These are phyloP conservation scores for Penicillium sp. DNA, from an alignment of 2,329 filamentous ascomycete species.

Conservation along the genomic window DNA sequence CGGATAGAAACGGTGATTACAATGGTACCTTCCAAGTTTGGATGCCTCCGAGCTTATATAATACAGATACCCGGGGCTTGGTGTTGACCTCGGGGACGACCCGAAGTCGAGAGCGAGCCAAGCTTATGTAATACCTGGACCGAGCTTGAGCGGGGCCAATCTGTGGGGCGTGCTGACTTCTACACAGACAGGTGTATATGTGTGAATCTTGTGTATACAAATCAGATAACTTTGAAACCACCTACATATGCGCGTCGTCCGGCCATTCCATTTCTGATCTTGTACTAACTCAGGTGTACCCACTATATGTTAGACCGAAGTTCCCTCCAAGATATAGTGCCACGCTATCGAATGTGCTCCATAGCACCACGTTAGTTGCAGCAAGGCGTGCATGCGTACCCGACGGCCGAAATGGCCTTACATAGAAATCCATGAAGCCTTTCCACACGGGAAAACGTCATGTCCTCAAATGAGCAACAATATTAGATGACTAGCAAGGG, in stretches of 20 bases:
- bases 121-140: no score
- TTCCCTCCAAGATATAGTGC: not conserved
- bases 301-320: not conserved
- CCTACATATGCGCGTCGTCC: not conserved
- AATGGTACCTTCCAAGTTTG: no score
- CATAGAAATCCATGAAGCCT: not conserved
- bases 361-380: slow-evolving; percentile 1
- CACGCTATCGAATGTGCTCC: not conserved
- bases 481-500: slow-evolving; percentile 15
- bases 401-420: slow-evolving; percentile 20
- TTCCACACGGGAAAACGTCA: not conserved
- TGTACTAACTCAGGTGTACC: no score
- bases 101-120: no score
- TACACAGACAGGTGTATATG: no score
- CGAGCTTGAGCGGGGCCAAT: no score
- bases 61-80: no score
- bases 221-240: not conserved
- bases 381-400: slow-evolving; percentile 18
- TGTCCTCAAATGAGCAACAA: not conserved
- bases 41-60: no score
- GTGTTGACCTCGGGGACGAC: no score
- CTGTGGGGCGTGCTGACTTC: no score
- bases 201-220: not conserved
- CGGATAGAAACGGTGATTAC: no score
- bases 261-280: not conserved